These are phyloP conservation scores for Tarenaya hassleriana DNA, from an alignment of 345 rosid species.

Conservation along the genomic window DNA sequence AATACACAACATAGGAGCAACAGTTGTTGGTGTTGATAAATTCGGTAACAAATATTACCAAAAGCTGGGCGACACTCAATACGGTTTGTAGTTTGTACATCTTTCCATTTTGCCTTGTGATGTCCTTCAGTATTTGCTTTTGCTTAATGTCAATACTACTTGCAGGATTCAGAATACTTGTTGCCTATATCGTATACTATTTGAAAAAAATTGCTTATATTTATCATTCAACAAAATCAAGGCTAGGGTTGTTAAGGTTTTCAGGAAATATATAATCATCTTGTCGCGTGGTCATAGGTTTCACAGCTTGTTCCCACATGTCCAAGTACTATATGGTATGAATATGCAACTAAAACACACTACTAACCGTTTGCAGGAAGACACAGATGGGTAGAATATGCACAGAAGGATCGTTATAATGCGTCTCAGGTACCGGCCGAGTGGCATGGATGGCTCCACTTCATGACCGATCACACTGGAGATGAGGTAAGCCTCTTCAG, in stretches of 20 bases:
- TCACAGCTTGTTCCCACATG: background rate
- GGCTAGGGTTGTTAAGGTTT: background rate
- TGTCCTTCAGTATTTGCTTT: slow-evolving; percentile 3
- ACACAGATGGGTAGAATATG: slow-evolving; percentile 95
- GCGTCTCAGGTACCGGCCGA: slow-evolving; percentile 98
- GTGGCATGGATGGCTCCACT: slow-evolving; percentile 99
- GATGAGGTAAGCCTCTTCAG: slow-evolving; percentile 71
- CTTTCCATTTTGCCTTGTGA: slow-evolving; percentile 1
- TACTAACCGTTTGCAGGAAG: slow-evolving; percentile 46
- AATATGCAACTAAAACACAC: background rate
- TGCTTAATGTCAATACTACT: background rate
- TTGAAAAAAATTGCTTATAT: no score
- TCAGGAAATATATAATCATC: background rate
- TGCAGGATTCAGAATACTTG: background rate
- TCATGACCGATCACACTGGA: slow-evolving; percentile 89
- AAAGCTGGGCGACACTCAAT: slow-evolving; percentile 60
- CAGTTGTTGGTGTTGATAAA: slow-evolving; percentile 79
- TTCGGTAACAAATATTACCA: slow-evolving; percentile 87
- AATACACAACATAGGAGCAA: slow-evolving; percentile 82
- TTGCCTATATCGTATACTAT: no score
- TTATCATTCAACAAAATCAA: no score
- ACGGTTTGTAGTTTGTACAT: slow-evolving; percentile 52
- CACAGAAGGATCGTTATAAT: slow-evolving; percentile 72
- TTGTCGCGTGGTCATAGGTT: slow-evolving; percentile 9
- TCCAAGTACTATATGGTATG: no score